phyloP scores from a whole-genome alignment of 2,329 filamentous ascomycete genomes.

The Rasamsonia emersonii region DNA sequence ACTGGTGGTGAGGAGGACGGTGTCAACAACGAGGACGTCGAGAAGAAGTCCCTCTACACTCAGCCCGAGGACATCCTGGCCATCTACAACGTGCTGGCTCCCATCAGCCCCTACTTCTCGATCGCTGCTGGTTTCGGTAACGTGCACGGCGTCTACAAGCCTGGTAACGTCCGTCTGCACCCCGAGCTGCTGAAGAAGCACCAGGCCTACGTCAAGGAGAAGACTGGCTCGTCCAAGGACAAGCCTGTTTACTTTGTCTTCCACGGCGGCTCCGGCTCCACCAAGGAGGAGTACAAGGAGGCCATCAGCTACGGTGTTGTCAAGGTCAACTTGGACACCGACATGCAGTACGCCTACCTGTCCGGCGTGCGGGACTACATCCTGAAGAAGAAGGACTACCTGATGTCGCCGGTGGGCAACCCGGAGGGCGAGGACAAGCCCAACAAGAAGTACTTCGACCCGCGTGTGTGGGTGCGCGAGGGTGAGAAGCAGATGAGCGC shows the following conservation, averaged over 20 bases:
- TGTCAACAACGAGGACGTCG: slow-evolving; percentile 96
- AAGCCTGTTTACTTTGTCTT: slow-evolving; percentile 99
- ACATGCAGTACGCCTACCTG: slow-evolving; percentile 93
- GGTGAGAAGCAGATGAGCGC: slow-evolving; percentile 94
- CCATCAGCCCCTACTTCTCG: slow-evolving; percentile 93
- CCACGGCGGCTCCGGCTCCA: slow-evolving; percentile 92
- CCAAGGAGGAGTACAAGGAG: slow-evolving; percentile 80
- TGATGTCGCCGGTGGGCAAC: slow-evolving; percentile 81
- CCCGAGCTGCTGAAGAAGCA: slow-evolving; percentile 95
- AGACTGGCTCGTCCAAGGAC: slow-evolving; percentile 60
- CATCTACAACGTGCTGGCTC: slow-evolving; percentile 76
- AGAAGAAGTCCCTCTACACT: slow-evolving; percentile 95
- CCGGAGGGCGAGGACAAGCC: slow-evolving; percentile 94
- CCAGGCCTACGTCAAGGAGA: slow-evolving; percentile 81
- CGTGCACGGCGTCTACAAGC: slow-evolving; percentile 98
- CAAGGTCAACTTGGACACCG: slow-evolving; percentile 99
- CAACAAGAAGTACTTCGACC: slow-evolving; percentile 95
- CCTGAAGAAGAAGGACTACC: slow-evolving; percentile 89
- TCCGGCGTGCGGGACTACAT: slow-evolving; percentile 91
- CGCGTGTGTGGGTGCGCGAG: slow-evolving; percentile 83
- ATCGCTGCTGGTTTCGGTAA: slow-evolving; percentile 98
- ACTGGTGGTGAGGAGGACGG: slow-evolving; percentile 97
- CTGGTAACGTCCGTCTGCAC: slow-evolving; percentile 92
- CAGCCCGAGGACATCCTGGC: slow-evolving; percentile 93
- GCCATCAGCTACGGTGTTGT: slow-evolving; percentile 91